phyloP scores from a whole-genome alignment of 2,329 filamentous ascomycete species.

The Phialocephala sp. region DNA sequence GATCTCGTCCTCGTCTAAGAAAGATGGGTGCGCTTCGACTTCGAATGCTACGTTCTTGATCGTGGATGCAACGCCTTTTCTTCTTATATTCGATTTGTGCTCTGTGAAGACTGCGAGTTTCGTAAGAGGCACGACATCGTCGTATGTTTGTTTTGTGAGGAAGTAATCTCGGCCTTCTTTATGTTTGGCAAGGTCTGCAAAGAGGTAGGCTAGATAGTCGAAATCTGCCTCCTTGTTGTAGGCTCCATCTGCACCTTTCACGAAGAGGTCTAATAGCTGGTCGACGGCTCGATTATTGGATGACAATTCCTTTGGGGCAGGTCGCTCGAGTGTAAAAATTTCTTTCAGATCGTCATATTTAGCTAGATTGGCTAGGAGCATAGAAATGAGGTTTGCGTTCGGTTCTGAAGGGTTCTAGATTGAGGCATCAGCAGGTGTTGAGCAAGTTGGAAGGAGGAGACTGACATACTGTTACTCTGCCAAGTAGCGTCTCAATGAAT shows the following conservation, averaged over 20 bases:
- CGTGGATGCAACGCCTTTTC: constrained; percentile 93
- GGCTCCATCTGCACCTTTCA: constrained; percentile 81
- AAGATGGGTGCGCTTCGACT: constrained; percentile 70
- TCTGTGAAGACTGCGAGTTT: constrained; percentile 96
- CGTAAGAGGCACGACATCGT: constrained; percentile 83
- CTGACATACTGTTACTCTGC: constrained; percentile 75
- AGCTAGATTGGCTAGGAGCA: constrained; percentile 90
- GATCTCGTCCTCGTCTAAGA: constrained; percentile 74
- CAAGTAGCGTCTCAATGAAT: constrained; percentile 77
- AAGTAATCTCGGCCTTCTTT: constrained; percentile 78
- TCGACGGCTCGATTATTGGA: constrained; percentile 79
- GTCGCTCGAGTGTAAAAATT: constrained; percentile 71
- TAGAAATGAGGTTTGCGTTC: constrained; percentile 83
- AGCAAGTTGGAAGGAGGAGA: constrained; percentile 36
- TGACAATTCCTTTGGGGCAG: constrained; percentile 70
- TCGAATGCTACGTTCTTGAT: constrained; percentile 96
- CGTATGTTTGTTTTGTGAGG: constrained; percentile 74
- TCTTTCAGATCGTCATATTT: constrained; percentile 78
- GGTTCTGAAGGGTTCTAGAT: constrained; percentile 71
- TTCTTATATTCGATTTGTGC: constrained; percentile 79
- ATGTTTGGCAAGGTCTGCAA: constrained; percentile 90
- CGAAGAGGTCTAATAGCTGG: constrained; percentile 94
- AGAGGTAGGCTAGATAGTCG: constrained; percentile 92
- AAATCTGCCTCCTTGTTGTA: constrained; percentile 88
- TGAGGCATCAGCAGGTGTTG: background rate